Base-by-base conservation (phyloP, 2,329 filamentous ascomycete genomes). In the Arthrinium phaeospermum region DNA sequence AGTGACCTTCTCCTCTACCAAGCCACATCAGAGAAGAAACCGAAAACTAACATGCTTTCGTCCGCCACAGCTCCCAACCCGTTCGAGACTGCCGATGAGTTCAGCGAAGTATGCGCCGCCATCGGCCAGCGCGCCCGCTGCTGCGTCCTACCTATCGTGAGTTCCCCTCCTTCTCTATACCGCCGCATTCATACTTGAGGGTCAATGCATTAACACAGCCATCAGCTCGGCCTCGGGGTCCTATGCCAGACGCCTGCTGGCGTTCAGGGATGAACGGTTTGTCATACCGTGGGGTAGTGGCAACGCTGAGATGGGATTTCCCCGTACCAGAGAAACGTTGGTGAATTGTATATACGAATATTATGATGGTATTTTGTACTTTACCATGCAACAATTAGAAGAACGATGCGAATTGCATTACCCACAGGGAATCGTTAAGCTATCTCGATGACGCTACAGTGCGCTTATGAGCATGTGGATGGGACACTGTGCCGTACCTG, bases 61-160 rank as follows among this genome's bases (percentile, higher is more conserved):
- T 64, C n/a, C 64, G 0, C 61, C 73, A 22, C 27, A 80, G 78
- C 89, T 27, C 12, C 78, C 12, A 44, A 71, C 0, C 76, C 78
- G 5, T 86, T 87, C 19, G 76, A 77, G 49, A 77, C 79, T 74
- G 81, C 83, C 70, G 79, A 81, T 30, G 77, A 82, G 72, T 88
- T 90, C 80, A 80, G 82, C 73, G 76, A 78, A 24, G 81, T 82
- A 75, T 88, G 86, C 76, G 76, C 85, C 34, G 72, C 72, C 0
- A 75, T 75, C 13, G 86, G 86, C 71, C 84, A 87, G 79, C 82
- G 82, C 72, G 86, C 86, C 73, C 85, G 85, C 79, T 89, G 87
- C 84, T 89, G 87, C 76, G 72, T 84, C 64, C 70, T 89, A 57
- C 86, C 86, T 49, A 81, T 89, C 74, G 78, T 80, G 75, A 79